These are phyloP conservation scores for Glycine latifolia DNA, from an alignment of 306 rosid genomes.

Conservation along the genomic window DNA sequence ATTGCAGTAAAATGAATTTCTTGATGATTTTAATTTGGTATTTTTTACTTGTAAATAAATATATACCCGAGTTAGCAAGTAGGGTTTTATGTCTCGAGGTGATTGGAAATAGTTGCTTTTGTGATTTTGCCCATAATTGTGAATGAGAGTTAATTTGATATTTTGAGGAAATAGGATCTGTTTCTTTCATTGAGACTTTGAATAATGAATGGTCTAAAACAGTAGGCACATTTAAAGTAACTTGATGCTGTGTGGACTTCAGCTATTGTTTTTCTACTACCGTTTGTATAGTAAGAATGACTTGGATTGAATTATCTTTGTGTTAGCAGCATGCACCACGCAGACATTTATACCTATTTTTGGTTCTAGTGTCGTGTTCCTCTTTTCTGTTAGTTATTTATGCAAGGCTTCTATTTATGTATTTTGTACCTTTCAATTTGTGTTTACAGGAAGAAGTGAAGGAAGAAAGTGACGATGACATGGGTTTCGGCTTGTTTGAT, in stretches of 20 bases:
- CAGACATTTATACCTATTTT: background rate
- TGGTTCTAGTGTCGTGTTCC: background rate
- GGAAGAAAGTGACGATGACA: constrained; percentile 75
- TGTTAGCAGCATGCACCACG: background rate
- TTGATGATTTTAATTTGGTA: background rate
- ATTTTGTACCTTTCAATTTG: background rate
- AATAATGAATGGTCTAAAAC: background rate
- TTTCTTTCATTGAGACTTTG: background rate
- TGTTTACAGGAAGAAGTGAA: constrained; percentile 65
- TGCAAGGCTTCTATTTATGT: background rate
- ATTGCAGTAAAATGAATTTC: background rate
- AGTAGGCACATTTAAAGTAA: background rate
- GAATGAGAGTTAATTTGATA: background rate
- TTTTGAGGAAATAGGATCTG: background rate
- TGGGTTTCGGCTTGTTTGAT: constrained; percentile 72
- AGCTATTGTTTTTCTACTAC: background rate
- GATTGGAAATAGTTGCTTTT: constrained; percentile 40
- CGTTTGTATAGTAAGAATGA: background rate
- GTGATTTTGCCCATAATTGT: constrained; percentile 41
- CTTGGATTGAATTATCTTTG: background rate
- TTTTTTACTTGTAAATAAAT: background rate
- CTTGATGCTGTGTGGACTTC: background rate
- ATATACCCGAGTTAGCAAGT: constrained; percentile 52
- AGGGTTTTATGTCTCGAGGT: constrained; percentile 16
- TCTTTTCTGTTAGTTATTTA: background rate